A percentile compares a stretch with the other conserved stretches of the same genome.
Conservation (phyloP, 2,329 filamentous ascomycete species). For the Fusarium chuoi region DNA sequence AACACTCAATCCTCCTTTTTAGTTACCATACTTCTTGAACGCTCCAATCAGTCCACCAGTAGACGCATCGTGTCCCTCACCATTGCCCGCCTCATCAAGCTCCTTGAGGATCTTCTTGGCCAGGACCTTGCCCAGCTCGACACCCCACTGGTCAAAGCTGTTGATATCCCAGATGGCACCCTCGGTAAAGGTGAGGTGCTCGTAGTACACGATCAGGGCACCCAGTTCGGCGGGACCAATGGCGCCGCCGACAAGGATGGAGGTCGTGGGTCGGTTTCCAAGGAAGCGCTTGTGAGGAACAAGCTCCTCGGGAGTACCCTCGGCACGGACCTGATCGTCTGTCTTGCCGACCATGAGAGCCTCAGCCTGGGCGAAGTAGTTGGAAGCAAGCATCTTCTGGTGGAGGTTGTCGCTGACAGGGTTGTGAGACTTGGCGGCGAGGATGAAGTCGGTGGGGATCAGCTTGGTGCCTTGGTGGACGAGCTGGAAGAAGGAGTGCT, state of each 20-base stretch:
- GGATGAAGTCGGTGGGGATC: slow-evolving; percentile 97
- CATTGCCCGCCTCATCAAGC: slow-evolving; percentile 80
- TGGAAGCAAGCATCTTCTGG: slow-evolving; percentile 94
- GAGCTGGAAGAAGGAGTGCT: slow-evolving; percentile 99
- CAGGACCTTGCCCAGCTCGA: slow-evolving; percentile 95
- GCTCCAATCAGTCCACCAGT: slow-evolving; percentile 90
- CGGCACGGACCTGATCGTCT: slow-evolving; percentile 79
- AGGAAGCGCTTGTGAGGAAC: slow-evolving; percentile 99
- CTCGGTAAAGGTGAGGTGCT: slow-evolving; percentile 98
- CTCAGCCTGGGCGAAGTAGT: slow-evolving; percentile 91
- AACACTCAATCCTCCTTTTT: slow-evolving; percentile 52
- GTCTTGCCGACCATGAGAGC: slow-evolving; percentile 93
- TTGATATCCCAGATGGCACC: slow-evolving; percentile 99
- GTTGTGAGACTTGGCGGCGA: slow-evolving; percentile 97
- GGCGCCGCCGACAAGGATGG: slow-evolving; percentile 87
- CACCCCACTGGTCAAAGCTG: slow-evolving; percentile 99
- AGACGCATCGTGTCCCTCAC: slow-evolving; percentile 81
- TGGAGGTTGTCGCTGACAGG: slow-evolving; percentile 91
- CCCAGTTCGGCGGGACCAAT: slow-evolving; percentile 95
- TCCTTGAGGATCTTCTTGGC: slow-evolving; percentile 92
- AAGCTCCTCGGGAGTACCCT: slow-evolving; percentile 77
- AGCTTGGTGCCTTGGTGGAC: slow-evolving; percentile 99
- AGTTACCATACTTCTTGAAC: slow-evolving; percentile 80
- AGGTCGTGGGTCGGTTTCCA: slow-evolving; percentile 96
- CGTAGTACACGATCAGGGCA: slow-evolving; percentile 97